Evolutionary conservation across 139 green algal species (phyloP), one percentile per base, ranked within the genome.

Genomic region (Coelastrella sp.): DNA sequence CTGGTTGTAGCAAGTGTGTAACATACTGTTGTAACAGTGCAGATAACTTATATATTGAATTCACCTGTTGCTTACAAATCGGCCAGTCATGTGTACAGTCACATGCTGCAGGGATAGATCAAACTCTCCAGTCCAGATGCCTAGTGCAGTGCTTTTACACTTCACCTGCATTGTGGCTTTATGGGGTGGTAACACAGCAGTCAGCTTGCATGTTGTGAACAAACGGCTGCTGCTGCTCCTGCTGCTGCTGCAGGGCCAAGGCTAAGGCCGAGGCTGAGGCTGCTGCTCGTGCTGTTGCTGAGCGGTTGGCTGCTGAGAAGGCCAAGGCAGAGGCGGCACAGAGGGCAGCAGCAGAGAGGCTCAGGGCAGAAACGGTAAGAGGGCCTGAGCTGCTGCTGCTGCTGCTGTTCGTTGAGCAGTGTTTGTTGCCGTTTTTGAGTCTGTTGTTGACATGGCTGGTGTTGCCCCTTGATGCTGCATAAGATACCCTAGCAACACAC

Each of bases 211-310:
- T 49, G 35, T 5, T 49, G 35, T 49, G 35, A 49, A 49, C 35
- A 49, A 49, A 49, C 35, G 35, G 68, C 11, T 59, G 63, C 63
- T 70, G 63, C 63, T 70, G 63, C 63, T n/a, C n/a, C n/a, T 70
- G 63, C 6, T 70, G 63, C 63, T 70, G 63, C 15, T 14, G 63
- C 12, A 22, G 63, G 63, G 63, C 82, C 27, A 73, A 74, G 58
- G 87, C 87, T 19, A 87, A 87, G 88, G 88, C 88, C 6, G 35
- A 76, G 63, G 88, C 35, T 9, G 88, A 87, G n/a, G 35, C 68
- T 70, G 20, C 8, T 8, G 89, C 75, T 6, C 83, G 87, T 74
- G 82, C 80, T 12, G 57, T 14, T 12, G 59, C 59, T 20, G 81
- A 75, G 5, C 19, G 24, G 59, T 19, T 72, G 7, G 58, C 79